phyloP scores from a whole-genome alignment of 78 protist species.

The Cyanophora paradoxa region DNA sequence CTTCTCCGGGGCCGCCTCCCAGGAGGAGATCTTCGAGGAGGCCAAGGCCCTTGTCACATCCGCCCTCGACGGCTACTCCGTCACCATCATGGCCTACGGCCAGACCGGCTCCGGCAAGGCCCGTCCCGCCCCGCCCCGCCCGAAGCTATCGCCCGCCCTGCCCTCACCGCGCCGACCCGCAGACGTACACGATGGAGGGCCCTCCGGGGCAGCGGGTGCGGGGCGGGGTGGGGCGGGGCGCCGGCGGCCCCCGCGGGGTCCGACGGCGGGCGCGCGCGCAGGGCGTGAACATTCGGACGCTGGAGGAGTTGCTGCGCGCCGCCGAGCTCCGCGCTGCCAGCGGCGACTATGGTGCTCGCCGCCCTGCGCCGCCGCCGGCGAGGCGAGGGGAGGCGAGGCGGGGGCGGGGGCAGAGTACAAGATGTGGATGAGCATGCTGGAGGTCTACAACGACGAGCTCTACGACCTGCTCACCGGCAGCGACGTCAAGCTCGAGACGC shows the following conservation, averaged over 20 bases:
- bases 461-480: constrained; percentile 6
- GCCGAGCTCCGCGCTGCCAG: no score
- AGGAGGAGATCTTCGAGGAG: constrained; percentile 24
- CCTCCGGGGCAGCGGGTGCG: no score
- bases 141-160: background rate
- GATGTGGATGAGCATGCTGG: background rate
- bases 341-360: no score
- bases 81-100: constrained; percentile 35
- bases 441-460: constrained; percentile 2
- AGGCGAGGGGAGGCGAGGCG: no score
- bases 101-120: no score
- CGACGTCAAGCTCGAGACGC: no score
- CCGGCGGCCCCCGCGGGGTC: background rate
- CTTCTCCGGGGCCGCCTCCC: background rate
- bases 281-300: no score
- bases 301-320: no score
- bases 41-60: constrained; percentile 19
- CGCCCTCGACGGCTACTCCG: constrained; percentile 40
- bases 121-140: no score
- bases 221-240: background rate
- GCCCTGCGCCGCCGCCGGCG: no score
- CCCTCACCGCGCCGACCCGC: background rate
- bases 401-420: no score
- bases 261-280: constrained; percentile 3
- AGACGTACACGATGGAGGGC: background rate